A percentile compares a stretch with the other conserved stretches of the same genome.
phyloP scores from a whole-genome alignment of 148 eudicot species.

The Rhododendron henanense region DNA sequence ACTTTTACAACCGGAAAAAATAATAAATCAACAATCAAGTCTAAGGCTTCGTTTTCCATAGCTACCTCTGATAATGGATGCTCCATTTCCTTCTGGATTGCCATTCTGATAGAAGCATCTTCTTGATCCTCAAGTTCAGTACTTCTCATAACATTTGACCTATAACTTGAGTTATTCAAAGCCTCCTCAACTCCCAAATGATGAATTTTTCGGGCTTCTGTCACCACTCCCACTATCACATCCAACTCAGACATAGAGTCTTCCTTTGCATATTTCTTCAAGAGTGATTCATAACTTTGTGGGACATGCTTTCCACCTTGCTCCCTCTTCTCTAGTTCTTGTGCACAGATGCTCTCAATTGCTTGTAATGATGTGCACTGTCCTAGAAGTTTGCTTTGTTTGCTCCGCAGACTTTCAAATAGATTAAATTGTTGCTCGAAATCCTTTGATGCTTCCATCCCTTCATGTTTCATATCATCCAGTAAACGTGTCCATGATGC shows the following conservation, averaged over 20 bases:
- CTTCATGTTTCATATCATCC: not conserved
- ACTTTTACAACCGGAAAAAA: too few relatives aligned
- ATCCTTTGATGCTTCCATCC: not conserved
- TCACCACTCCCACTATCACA: not conserved
- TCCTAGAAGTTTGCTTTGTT: not conserved
- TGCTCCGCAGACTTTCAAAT: not conserved
- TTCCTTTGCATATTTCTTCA: not conserved
- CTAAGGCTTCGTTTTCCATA: not conserved
- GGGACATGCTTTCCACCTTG: not conserved
- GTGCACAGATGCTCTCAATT: not conserved
- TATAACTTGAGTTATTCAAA: not conserved
- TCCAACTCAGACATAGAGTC: not conserved
- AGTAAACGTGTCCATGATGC: not conserved
- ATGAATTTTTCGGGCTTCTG: not conserved
- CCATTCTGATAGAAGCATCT: not conserved
- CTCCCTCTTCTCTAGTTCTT: constrained; percentile 3
- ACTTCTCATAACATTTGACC: not conserved
- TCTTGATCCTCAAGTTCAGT: not conserved
- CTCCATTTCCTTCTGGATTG: not conserved
- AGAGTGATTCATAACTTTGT: not conserved
- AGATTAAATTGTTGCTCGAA: not conserved
- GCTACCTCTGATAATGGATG: not conserved
- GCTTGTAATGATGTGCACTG: not conserved
- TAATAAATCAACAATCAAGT: not conserved
- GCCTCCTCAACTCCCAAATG: not conserved